Evolutionary conservation across 495 filamentous ascomycete species (phyloP).

Genomic region (Daldinia decipiens): DNA sequence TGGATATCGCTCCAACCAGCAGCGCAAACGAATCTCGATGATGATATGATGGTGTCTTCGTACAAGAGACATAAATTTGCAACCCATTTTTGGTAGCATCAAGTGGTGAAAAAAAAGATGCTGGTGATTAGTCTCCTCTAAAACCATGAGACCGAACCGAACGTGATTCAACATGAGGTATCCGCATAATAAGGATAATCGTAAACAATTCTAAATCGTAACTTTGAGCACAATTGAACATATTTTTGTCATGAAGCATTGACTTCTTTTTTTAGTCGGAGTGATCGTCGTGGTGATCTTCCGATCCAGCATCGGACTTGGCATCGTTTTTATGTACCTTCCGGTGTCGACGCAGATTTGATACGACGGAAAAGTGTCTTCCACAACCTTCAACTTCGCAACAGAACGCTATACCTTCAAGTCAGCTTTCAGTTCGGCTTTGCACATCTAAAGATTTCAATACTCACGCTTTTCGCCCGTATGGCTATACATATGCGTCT

Average conservation of each 20-base stretch:
- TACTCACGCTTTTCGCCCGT: constrained; percentile 98
- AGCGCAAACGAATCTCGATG: constrained; percentile 41
- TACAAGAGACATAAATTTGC: constrained; percentile 36
- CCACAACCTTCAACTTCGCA: constrained; percentile 97
- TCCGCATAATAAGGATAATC: constrained; percentile 41
- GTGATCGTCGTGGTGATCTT: constrained; percentile 62
- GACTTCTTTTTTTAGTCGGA: constrained; percentile 51
- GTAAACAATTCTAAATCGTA: constrained; percentile 42
- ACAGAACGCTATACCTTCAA: constrained; percentile 73
- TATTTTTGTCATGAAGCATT: constrained; percentile 40
- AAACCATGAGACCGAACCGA: constrained; percentile 40
- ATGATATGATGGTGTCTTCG: constrained; percentile 34
- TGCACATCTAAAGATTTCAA: not conserved
- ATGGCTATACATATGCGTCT: constrained; percentile 99
- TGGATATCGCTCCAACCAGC: constrained; percentile 42
- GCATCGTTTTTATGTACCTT: constrained; percentile 94
- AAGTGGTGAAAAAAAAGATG: constrained; percentile 31
- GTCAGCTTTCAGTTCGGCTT: constrained; percentile 49
- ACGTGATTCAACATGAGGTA: constrained; percentile 42
- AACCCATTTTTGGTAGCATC: constrained; percentile 42
- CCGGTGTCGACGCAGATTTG: constrained; percentile 91
- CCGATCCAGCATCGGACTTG: constrained; percentile 62
- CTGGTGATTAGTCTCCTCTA: constrained; percentile 43
- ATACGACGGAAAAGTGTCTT: constrained; percentile 96
- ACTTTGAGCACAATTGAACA: constrained; percentile 38